A percentile compares a stretch with the other conserved stretches of the same genome.
Conservation (phyloP, 1,284 basidiomycete genomes). For the Microbotryum intermedium region DNA sequence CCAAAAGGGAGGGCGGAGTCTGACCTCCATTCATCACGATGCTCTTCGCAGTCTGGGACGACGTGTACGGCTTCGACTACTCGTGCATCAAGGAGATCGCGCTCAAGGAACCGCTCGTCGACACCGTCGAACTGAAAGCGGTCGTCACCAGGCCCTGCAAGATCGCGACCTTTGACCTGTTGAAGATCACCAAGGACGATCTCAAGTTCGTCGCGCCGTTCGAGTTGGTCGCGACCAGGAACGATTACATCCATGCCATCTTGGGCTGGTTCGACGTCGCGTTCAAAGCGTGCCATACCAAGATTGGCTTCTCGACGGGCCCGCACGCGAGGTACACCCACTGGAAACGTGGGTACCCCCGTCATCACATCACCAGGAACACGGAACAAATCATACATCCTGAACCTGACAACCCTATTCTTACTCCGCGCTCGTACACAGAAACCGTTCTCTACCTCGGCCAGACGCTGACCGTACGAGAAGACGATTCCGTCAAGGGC, state of each 20-base stretch:
- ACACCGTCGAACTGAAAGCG: constrained; percentile 89
- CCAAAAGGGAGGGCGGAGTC: background rate
- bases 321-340: constrained; percentile 95
- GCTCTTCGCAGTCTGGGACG: constrained; percentile 80
- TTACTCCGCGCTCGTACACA: constrained; percentile 43
- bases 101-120: constrained; percentile 88
- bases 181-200: constrained; percentile 91
- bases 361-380: background rate
- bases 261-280: constrained; percentile 98
- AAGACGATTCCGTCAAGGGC: constrained; percentile 65
- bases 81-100: constrained; percentile 99
- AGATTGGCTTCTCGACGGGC: constrained; percentile 87
- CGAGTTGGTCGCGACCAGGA: constrained; percentile 69
- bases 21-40: background rate
- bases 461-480: constrained; percentile 49
- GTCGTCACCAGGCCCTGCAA: constrained; percentile 83
- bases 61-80: constrained; percentile 99
- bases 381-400: no score
- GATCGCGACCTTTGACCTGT: constrained; percentile 85
- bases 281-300: constrained; percentile 95
- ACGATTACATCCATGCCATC: constrained; percentile 98
- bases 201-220: constrained; percentile 78
- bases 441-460: constrained; percentile 91
- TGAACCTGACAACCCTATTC: background rate
- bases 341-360: constrained; percentile 47